These are phyloP conservation scores for Zychaea mexicana DNA, from an alignment of 371 early-diverging fungal genomes.

Conservation along the genomic window DNA sequence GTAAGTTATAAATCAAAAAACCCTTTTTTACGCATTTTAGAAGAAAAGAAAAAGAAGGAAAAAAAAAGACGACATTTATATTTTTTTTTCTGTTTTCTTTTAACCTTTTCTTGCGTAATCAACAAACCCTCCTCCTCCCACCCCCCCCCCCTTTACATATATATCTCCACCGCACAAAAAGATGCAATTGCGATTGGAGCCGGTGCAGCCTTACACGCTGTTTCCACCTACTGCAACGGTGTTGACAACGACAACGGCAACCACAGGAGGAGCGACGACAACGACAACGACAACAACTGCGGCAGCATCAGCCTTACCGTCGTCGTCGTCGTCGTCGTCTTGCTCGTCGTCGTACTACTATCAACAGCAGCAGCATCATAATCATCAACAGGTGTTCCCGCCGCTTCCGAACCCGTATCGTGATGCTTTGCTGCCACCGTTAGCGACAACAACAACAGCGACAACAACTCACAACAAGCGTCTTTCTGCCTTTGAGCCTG, in stretches of 20 bases:
- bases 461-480: slow-evolving; percentile 1
- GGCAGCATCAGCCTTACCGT: slow-evolving; percentile 4
- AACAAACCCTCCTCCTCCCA: not conserved
- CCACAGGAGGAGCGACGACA: slow-evolving; percentile 14
- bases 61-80: not conserved
- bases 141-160: not conserved
- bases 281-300: slow-evolving; percentile 2
- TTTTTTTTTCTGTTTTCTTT: not conserved
- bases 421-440: not conserved
- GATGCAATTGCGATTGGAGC: slow-evolving; percentile 23
- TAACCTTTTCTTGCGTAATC: not conserved
- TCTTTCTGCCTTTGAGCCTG: slow-evolving; percentile 14
- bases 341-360: not conserved
- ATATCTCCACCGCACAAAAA: not conserved
- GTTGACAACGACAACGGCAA: not conserved
- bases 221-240: slow-evolving; percentile 22
- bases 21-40: not conserved
- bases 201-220: slow-evolving; percentile 23
- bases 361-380: not conserved
- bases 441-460: not conserved
- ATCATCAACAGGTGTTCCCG: slow-evolving; percentile 3
- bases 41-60: not conserved
- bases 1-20: not conserved
- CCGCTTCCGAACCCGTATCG: slow-evolving; percentile 3
- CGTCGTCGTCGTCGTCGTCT: not conserved